These are phyloP conservation scores for Arabidopsis arenosa DNA, from an alignment of 345 rosid species.

Conservation along the genomic window DNA sequence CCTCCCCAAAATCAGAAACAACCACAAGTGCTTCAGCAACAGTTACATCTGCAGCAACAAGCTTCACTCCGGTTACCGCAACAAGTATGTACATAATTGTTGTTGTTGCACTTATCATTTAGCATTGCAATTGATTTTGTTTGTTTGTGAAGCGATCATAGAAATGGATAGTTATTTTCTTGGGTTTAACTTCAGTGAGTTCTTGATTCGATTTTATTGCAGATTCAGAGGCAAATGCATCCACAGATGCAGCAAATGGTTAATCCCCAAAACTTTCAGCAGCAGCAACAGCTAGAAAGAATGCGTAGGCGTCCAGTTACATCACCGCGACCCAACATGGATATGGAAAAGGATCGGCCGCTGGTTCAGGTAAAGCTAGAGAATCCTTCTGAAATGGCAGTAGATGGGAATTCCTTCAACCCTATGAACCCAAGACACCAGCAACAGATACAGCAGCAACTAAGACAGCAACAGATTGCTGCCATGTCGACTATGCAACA, in stretches of 20 bases:
- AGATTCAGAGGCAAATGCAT: conserved; percentile 73
- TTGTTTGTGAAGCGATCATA: background rate
- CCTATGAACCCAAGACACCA: conserved; percentile 61
- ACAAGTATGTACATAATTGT: conserved; percentile 58
- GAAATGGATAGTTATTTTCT: background rate
- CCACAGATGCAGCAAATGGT: conserved; percentile 84
- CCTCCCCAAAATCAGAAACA: conserved; percentile 68
- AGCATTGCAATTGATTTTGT: background rate
- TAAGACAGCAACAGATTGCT: conserved; percentile 74
- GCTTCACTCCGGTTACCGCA: conserved; percentile 63
- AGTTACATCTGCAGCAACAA: conserved; percentile 75
- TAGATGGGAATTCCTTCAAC: conserved; percentile 67
- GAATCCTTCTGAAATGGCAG: conserved; percentile 64
- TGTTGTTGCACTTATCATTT: conserved; percentile 10
- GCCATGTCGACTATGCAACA: conserved; percentile 68
- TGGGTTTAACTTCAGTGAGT: background rate
- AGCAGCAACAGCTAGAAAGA: conserved; percentile 66
- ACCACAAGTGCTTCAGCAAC: conserved; percentile 66
- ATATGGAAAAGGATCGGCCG: conserved; percentile 74
- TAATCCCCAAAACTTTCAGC: conserved; percentile 62
- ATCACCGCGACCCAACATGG: conserved; percentile 64
- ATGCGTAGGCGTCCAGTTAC: conserved; percentile 66
- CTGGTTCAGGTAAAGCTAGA: conserved; percentile 83
- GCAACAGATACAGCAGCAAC: conserved; percentile 66
- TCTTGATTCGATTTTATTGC: conserved; percentile 37